These are phyloP conservation scores for Xylariaceae sp. DNA, from an alignment of 2,329 filamentous ascomycete genomes.

Conservation along the genomic window DNA sequence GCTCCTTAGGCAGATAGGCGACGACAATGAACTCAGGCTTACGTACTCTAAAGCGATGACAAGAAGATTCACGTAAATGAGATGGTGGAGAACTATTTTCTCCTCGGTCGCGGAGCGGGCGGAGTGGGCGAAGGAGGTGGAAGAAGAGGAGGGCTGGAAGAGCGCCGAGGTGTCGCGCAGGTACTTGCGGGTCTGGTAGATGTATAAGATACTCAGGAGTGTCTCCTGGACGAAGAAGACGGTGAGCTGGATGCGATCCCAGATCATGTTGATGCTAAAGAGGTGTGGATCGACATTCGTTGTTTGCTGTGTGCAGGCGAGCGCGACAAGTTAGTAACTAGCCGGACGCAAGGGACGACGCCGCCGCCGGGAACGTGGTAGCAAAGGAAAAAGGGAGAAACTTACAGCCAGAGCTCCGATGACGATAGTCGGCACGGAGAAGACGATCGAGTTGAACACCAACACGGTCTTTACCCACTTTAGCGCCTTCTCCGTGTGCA, in stretches of 20 bases:
- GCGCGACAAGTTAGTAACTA: neutral
- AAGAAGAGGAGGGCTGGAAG: neutral
- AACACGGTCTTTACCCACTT: conserved; percentile 29
- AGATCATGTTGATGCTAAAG: conserved; percentile 27
- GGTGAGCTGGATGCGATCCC: conserved; percentile 37
- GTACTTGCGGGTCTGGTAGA: conserved; percentile 33
- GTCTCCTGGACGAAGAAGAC: conserved; percentile 40
- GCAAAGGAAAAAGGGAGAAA: neutral
- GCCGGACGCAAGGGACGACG: neutral
- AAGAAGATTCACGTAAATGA: conserved; percentile 43
- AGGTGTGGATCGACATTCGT: conserved; percentile 30
- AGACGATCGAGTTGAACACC: conserved; percentile 33
- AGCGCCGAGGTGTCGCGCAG: conserved; percentile 21
- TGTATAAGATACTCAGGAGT: conserved; percentile 35
- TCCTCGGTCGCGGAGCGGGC: conserved; percentile 7
- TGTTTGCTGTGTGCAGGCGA: conserved; percentile 12
- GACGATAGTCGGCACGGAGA: conserved; percentile 34
- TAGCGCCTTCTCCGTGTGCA: conserved; percentile 27
- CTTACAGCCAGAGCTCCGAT: conserved; percentile 35
- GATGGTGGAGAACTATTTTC: conserved; percentile 34
- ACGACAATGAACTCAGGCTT: neutral
- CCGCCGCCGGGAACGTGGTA: neutral
- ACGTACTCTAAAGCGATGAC: conserved; percentile 41
- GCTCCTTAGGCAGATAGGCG: neutral
- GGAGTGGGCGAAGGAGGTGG: conserved; percentile 3